phyloP scores from a whole-genome alignment of 176 grass and related monocot species.

The Hordeum marinum region DNA sequence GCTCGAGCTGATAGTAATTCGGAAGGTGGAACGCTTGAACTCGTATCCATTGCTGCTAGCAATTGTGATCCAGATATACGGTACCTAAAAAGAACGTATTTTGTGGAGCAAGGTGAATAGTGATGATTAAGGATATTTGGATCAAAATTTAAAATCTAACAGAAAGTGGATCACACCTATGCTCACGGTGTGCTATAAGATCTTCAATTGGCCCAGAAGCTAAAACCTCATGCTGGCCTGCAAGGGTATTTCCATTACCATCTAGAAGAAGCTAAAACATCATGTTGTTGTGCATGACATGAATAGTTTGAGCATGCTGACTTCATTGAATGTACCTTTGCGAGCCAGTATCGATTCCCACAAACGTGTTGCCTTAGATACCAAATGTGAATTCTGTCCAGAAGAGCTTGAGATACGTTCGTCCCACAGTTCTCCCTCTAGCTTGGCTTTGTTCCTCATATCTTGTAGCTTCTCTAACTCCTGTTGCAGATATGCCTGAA shows the following conservation, averaged over 20 bases:
- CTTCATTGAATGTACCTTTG: constrained; percentile 53
- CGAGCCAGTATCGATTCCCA: constrained; percentile 98
- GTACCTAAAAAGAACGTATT: constrained; percentile 70
- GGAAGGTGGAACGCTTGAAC: constrained; percentile 68
- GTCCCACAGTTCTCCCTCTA: constrained; percentile 82
- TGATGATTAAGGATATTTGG: background rate
- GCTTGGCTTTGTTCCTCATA: constrained; percentile 90
- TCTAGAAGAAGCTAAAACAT: background rate
- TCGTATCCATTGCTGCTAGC: constrained; percentile 83
- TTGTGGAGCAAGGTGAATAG: constrained; percentile 3
- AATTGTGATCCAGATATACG: constrained; percentile 94
- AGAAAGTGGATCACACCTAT: constrained; percentile 58
- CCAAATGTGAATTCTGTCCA: constrained; percentile 89
- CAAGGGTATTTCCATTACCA: constrained; percentile 20
- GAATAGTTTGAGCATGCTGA: constrained; percentile 13
- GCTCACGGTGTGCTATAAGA: constrained; percentile 96
- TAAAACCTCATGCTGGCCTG: constrained; percentile 97
- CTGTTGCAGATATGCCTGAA: constrained; percentile 96
- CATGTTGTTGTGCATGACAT: background rate
- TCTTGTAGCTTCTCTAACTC: constrained; percentile 94
- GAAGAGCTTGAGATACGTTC: constrained; percentile 73
- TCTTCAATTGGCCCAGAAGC: constrained; percentile 98
- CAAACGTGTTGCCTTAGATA: constrained; percentile 81
- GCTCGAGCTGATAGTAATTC: constrained; percentile 54
- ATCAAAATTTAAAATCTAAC: background rate